Evolutionary conservation across 768 basidiomycete species (phyloP), one percentile per base, ranked within the genome.

Genomic region (Roridomyces roridus): DNA sequence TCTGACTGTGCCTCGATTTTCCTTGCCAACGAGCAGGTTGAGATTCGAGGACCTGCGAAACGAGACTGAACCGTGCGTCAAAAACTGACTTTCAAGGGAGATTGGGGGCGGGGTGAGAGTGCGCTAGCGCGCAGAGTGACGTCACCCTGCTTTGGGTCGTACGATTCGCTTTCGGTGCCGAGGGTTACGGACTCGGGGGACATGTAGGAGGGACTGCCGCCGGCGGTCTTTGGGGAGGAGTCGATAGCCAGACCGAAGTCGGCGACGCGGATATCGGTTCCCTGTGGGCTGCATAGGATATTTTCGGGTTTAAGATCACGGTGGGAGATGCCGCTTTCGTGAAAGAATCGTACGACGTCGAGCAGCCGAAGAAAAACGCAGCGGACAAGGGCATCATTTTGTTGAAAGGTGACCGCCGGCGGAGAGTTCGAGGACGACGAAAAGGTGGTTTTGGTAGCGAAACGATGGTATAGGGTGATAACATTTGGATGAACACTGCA

Each of bases 221-320:
- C 44, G 11, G 35, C 51, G 2, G 11, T 12, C n/a, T n/a, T n/a
- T n/a, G 2, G 34, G 6, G 20, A 1, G 1, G 6, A 17, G 10
- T 56, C 41, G 0, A 21, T 45, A 0, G 73, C 73, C 6, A 85
- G 68, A 6, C 85, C 85, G 72, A 86, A 86, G 64, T 86, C 84
- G 4, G 81, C 77, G 41, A 86, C 67, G 43, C 73, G 73, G 26
- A 83, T 72, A 46, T 64, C 67, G 40, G 65, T 55, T 6, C 80
- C 78, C 7, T 43, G 25, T 56, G 49, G n/a, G n/a, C n/a, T n/a
- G n/a, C n/a, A n/a, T n/a, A n/a, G n/a, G n/a, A n/a, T n/a, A n/a
- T n/a, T n/a, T 25, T 56, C 55, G 25, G 55, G 55, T 41, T 56
- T 56, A 17, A 56, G 29, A 15, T 56, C 47, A 6, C 55, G 55